Percentiles rank a stretch among this genome's conserved stretches.
phyloP scores from a whole-genome alignment of 2,329 filamentous ascomycete genomes.

The Sporothrix variecibatus region DNA sequence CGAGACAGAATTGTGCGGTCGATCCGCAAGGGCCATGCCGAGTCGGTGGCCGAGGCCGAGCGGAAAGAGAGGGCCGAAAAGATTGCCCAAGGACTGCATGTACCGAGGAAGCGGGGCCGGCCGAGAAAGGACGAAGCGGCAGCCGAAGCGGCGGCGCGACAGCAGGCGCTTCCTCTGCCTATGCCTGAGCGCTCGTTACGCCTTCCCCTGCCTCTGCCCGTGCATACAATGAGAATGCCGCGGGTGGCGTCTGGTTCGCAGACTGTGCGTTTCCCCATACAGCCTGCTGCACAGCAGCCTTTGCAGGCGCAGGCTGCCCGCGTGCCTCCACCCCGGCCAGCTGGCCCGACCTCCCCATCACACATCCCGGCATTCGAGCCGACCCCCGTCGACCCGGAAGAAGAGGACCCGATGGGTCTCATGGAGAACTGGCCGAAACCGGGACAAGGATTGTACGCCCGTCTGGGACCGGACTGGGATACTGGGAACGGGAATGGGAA shows the following conservation, averaged over 20 bases:
- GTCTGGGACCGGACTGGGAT: slow-evolving; percentile 37
- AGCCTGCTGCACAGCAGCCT: not conserved
- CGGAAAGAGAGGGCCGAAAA: not conserved
- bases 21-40: slow-evolving; percentile 19
- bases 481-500: not conserved
- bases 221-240: no score
- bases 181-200: no score
- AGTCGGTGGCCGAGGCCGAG: not conserved
- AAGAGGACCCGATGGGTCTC: slow-evolving; percentile 32
- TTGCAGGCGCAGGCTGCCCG: not conserved
- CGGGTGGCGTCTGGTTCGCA: no score
- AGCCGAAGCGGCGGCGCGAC: not conserved
- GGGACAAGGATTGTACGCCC: slow-evolving; percentile 32
- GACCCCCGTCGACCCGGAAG: slow-evolving; percentile 33
- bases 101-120: not conserved
- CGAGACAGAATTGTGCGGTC: slow-evolving; percentile 27
- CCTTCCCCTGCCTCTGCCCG: no score
- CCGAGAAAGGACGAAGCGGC: not conserved
- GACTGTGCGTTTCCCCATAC: no score
- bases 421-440: slow-evolving; percentile 31
- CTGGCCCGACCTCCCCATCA: not conserved
- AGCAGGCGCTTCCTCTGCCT: not conserved
- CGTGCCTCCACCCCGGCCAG: not conserved
- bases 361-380: slow-evolving; percentile 8
- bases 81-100: not conserved